These are phyloP conservation scores for Paracamarosporium sp. DNA, from an alignment of 2,329 filamentous ascomycete genomes.

Conservation along the genomic window DNA sequence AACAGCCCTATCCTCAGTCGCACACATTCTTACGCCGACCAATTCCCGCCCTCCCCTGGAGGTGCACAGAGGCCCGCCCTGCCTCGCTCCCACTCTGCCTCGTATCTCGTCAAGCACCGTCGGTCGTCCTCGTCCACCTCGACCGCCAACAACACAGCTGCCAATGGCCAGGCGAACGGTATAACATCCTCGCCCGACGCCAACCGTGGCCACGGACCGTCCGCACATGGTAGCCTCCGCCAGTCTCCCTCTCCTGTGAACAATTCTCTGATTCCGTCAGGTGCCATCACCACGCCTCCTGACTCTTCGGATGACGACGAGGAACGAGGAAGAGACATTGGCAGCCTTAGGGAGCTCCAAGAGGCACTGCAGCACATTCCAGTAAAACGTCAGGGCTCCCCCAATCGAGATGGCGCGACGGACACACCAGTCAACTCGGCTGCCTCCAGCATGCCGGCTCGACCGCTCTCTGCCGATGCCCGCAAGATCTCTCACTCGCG, in stretches of 20 bases:
- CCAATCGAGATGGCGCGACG: constrained; percentile 46
- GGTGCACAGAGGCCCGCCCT: constrained; percentile 52
- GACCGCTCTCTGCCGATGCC: constrained; percentile 59
- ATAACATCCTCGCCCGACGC: constrained; percentile 28
- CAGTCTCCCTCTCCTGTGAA: constrained; percentile 85
- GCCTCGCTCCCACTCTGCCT: constrained; percentile 63
- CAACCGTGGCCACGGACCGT: constrained; percentile 33
- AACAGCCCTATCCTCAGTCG: constrained; percentile 58
- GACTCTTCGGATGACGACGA: constrained; percentile 94
- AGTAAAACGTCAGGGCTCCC: constrained; percentile 66
- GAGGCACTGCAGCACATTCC: constrained; percentile 84
- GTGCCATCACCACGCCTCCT: constrained; percentile 88
- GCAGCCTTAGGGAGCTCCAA: constrained; percentile 71
- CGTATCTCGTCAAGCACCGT: constrained; percentile 68
- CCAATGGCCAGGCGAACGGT: constrained; percentile 37
- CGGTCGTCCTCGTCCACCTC: constrained; percentile 62
- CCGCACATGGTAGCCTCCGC: constrained; percentile 68
- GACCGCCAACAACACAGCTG: constrained; percentile 35
- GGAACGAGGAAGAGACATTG: constrained; percentile 61
- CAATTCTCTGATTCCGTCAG: constrained; percentile 77
- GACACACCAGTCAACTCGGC: constrained; percentile 25
- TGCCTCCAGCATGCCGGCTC: constrained; percentile 25
- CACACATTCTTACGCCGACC: constrained; percentile 58
- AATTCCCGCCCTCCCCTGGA: constrained; percentile 41
- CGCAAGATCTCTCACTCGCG: constrained; percentile 68